Evolutionary conservation across 345 rosid genomes (phyloP).

Genomic region (Populus tremula): DNA sequence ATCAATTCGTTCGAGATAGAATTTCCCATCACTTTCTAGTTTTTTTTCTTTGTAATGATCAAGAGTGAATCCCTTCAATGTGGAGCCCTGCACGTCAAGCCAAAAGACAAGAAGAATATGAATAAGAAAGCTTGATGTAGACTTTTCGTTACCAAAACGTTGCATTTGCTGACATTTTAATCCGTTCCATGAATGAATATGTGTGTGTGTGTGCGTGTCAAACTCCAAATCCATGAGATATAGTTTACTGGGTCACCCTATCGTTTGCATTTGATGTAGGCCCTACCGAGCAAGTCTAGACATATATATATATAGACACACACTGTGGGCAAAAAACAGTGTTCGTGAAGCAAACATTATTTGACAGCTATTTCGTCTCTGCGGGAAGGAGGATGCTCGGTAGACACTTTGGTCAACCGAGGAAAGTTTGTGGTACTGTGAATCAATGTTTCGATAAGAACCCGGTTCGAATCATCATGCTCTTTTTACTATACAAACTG

Average conservation of each 20-base stretch:
- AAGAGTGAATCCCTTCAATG: neutral
- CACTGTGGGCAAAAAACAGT: neutral
- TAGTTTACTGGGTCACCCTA: neutral
- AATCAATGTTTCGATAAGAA: too few species aligned
- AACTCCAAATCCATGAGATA: neutral
- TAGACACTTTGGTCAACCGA: too few species aligned
- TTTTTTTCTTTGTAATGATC: neutral
- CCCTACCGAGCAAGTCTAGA: neutral
- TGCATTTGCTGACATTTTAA: neutral
- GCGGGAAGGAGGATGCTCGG: too few species aligned
- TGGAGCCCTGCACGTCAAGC: neutral
- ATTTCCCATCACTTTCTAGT: neutral
- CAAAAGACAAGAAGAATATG: neutral
- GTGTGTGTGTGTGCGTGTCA: neutral
- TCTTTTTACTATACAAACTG: neutral
- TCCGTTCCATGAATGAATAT: neutral
- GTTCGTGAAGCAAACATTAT: too few species aligned
- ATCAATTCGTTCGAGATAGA: neutral
- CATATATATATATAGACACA: too few species aligned
- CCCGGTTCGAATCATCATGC: too few species aligned
- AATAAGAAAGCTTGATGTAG: neutral
- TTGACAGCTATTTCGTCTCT: too few species aligned
- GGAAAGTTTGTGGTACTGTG: too few species aligned
- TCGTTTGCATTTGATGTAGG: neutral
- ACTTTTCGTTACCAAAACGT: neutral